Evolutionary conservation across 176 grass and related monocot genomes (phyloP).

Genomic region (Guadua angustifolia): DNA sequence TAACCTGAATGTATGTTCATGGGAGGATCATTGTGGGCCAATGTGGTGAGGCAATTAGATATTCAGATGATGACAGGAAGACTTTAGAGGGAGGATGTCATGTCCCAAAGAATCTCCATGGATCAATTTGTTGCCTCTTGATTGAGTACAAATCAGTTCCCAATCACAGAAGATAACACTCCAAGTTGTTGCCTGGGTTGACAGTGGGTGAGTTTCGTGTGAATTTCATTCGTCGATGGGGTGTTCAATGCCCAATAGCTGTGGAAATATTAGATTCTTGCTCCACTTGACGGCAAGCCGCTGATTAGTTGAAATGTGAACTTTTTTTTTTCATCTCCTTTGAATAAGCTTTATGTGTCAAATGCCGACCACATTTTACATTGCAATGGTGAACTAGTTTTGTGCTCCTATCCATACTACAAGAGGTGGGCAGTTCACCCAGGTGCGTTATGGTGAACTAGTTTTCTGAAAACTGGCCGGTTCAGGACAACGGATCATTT

Average conservation of each 20-base stretch:
- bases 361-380: neutral
- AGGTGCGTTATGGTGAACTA: neutral
- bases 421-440: neutral
- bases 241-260: neutral
- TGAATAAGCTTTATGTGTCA: neutral
- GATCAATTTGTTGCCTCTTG: constrained; percentile 25
- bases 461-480: neutral
- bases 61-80: constrained; percentile 49
- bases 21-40: constrained; percentile 55
- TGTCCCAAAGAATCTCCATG: constrained; percentile 46
- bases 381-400: neutral
- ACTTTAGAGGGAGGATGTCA: constrained; percentile 37
- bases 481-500: neutral
- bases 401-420: neutral
- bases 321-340: neutral
- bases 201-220: neutral
- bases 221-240: constrained; percentile 4
- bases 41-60: constrained; percentile 43
- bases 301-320: neutral
- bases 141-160: constrained; percentile 23
- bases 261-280: neutral
- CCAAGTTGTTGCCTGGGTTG: constrained; percentile 22
- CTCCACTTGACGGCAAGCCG: neutral
- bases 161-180: constrained; percentile 16
- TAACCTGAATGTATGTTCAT: constrained; percentile 34